Conservation (phyloP, 352 stramenopile genomes). For the Pythium biforme region DNA sequence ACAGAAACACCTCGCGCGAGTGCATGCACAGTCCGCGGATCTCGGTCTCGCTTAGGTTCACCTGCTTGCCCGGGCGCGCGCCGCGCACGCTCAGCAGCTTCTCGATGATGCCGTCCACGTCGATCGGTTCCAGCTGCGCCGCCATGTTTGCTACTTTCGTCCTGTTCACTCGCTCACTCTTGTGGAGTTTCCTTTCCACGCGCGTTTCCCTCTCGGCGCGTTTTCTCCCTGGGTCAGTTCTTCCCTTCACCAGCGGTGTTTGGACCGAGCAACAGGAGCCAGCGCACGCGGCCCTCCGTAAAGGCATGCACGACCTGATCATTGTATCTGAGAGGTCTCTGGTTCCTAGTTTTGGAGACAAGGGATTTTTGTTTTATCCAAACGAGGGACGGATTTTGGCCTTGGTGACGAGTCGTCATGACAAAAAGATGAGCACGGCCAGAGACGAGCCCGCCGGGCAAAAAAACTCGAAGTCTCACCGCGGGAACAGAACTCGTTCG, state of each 20-base stretch:
- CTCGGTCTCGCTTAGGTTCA: slow-evolving; percentile 90
- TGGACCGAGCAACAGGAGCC: slow-evolving; percentile 34
- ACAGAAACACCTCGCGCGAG: slow-evolving; percentile 61
- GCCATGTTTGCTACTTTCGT: slow-evolving; percentile 51
- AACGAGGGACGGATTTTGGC: slow-evolving; percentile 9
- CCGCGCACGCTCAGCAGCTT: slow-evolving; percentile 90
- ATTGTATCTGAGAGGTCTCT: neutral
- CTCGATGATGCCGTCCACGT: slow-evolving; percentile 88
- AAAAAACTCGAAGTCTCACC: neutral
- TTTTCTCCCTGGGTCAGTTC: neutral
- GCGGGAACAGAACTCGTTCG: neutral
- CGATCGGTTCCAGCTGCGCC: slow-evolving; percentile 66
- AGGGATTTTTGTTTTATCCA: neutral
- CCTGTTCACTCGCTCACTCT: too few species aligned
- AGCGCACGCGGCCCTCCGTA: slow-evolving; percentile 1
- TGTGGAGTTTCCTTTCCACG: slow-evolving; percentile 45
- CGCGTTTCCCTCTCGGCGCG: slow-evolving; percentile 69
- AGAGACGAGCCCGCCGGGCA: neutral
- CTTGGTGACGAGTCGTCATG: slow-evolving; percentile 5
- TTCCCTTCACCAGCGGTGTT: too few species aligned
- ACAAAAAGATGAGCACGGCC: neutral
- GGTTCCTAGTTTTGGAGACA: neutral
- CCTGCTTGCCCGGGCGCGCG: slow-evolving; percentile 80
- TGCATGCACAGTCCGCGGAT: slow-evolving; percentile 94
- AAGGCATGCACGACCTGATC: slow-evolving; percentile 11